Percentiles rank a stretch among this genome's conserved stretches.
Evolutionary conservation across 106 monocot genomes (phyloP).

Genomic region (Dendrobium catenatum): DNA sequence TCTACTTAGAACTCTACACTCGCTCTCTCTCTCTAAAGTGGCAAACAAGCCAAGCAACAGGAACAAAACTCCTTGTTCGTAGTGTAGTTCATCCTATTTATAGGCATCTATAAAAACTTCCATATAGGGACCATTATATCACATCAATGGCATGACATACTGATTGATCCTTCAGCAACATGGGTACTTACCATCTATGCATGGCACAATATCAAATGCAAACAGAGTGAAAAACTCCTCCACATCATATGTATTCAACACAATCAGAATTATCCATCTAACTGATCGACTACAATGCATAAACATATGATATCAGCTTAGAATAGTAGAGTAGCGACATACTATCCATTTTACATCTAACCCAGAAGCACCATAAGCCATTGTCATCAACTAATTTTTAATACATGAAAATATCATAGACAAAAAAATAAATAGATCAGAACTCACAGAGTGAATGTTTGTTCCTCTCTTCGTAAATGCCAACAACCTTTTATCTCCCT

Average conservation of each 20-base stretch:
- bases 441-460: slow-evolving; percentile 68
- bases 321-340: not conserved
- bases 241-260: not conserved
- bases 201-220: no score
- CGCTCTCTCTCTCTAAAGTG: no score
- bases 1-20: no score
- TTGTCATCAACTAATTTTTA: not conserved
- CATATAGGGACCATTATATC: no score
- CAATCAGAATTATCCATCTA: not conserved
- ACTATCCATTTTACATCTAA: not conserved
- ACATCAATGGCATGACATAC: no score
- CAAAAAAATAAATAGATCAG: not conserved
- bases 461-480: slow-evolving; percentile 89
- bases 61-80: no score
- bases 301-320: not conserved
- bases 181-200: no score
- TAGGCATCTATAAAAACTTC: no score
- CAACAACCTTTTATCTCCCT: slow-evolving; percentile 67
- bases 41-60: no score
- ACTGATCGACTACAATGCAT: not conserved
- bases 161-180: no score
- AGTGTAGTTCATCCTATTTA: no score
- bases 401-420: not conserved
- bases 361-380: not conserved
- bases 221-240: not conserved